Evolutionary conservation across 2,329 filamentous ascomycete genomes (phyloP).

Genomic region (Pseudocercospora eumusae): DNA sequence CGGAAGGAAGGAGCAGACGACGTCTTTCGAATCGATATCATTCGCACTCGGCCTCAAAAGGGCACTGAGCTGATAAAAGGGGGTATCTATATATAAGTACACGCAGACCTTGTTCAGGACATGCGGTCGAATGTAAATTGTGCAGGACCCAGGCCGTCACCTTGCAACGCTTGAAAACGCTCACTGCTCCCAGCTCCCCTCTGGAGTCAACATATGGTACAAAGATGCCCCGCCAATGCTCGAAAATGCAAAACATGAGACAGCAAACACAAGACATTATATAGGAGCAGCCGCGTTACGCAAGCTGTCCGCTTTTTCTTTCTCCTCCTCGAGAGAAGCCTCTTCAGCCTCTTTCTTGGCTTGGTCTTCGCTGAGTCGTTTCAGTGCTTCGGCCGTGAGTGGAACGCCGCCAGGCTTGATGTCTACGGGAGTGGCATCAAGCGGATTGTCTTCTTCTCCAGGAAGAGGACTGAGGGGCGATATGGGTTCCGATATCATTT

Average conservation of each 20-base stretch:
- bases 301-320: constrained; percentile 11
- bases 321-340: constrained; percentile 5
- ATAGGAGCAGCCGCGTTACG: neutral
- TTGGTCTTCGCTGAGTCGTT: constrained; percentile 34
- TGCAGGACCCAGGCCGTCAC: constrained; percentile 2
- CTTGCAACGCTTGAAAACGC: neutral
- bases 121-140: neutral
- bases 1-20: neutral
- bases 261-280: constrained; percentile 5
- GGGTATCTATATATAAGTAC: constrained; percentile 10
- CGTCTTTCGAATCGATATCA: neutral
- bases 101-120: neutral
- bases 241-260: neutral
- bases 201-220: neutral
- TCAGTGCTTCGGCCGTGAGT: constrained; percentile 38
- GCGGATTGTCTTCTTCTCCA: constrained; percentile 20
- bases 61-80: neutral
- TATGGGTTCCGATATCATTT: constrained; percentile 17
- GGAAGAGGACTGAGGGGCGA: constrained; percentile 26
- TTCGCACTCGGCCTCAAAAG: neutral
- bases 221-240: constrained; percentile 4
- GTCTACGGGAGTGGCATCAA: neutral
- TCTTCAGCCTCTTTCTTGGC: constrained; percentile 23
- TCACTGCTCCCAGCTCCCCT: neutral
- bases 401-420: constrained; percentile 23